These are phyloP conservation scores for Hansenula sp. DNA, from an alignment of 1,139 yeast genomes.

Conservation along the genomic window DNA sequence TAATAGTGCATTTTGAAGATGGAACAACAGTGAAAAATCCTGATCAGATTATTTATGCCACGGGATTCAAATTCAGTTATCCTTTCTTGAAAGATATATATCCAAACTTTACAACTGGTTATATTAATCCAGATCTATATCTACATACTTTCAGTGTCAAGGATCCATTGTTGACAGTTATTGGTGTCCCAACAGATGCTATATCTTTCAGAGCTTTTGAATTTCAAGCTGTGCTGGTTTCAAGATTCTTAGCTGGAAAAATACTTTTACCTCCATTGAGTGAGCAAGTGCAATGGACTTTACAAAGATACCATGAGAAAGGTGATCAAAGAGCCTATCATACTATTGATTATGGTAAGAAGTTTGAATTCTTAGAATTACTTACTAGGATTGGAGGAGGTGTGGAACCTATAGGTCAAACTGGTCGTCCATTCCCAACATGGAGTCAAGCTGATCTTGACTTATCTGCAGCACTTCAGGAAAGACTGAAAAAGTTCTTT, in stretches of 20 bases:
- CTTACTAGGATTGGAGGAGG: conserved; percentile 31
- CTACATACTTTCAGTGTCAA: conserved; percentile 36
- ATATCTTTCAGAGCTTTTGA: conserved; percentile 35
- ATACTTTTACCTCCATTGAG: conserved; percentile 24
- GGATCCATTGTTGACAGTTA: conserved; percentile 34
- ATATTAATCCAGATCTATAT: conserved; percentile 25
- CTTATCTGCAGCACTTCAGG: conserved; percentile 5
- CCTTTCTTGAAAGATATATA: conserved; percentile 35
- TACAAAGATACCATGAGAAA: conserved; percentile 22
- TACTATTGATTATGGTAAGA: conserved; percentile 28
- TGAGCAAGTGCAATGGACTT: conserved; percentile 32
- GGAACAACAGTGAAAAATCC: conserved; percentile 23
- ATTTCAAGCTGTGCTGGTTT: conserved; percentile 35
- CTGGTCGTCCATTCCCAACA: conserved; percentile 34
- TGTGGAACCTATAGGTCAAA: conserved; percentile 21
- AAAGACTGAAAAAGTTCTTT: conserved; percentile 14
- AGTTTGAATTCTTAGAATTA: conserved; percentile 23
- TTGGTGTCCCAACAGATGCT: conserved; percentile 41
- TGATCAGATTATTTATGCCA: conserved; percentile 38
- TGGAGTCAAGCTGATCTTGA: conserved; percentile 27
- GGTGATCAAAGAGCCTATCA: conserved; percentile 36
- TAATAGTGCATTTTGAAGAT: conserved; percentile 30
- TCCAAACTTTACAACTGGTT: conserved; percentile 27
- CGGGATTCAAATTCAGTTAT: conserved; percentile 41
- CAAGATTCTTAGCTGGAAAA: conserved; percentile 32